A percentile compares a stretch with the other conserved stretches of the same genome.
Conservation (phyloP, 2,329 filamentous ascomycete genomes). For the Calycina herbarum region DNA sequence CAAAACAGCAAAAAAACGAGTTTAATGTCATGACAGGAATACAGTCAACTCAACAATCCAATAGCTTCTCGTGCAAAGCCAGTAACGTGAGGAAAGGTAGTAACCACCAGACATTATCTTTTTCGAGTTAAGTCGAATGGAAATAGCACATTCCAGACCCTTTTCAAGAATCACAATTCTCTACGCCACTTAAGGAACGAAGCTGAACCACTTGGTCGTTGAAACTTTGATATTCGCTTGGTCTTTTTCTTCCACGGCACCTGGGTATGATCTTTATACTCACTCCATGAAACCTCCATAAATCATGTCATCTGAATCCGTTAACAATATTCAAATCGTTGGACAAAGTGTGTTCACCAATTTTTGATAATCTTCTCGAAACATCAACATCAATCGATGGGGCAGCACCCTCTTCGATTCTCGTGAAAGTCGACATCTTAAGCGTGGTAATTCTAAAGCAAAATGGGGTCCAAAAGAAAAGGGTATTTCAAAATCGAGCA, state of each 20-base stretch:
- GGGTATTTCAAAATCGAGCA: not conserved
- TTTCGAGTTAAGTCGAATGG: too few relatives aligned
- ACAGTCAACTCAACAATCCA: too few relatives aligned
- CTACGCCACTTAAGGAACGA: too few relatives aligned
- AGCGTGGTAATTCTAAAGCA: not conserved
- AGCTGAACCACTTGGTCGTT: too few relatives aligned
- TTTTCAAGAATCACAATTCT: too few relatives aligned
- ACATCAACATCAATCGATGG: constrained; percentile 67
- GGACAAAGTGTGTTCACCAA: constrained; percentile 42
- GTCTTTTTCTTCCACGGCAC: not conserved
- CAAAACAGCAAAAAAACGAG: too few relatives aligned
- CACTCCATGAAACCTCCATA: constrained; percentile 86
- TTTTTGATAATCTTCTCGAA: constrained; percentile 65
- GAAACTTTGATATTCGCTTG: not conserved
- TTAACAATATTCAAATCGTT: constrained; percentile 9
- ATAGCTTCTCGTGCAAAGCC: too few relatives aligned
- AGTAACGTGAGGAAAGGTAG: too few relatives aligned
- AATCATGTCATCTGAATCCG: constrained; percentile 63
- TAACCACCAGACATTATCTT: too few relatives aligned
- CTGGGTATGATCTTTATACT: constrained; percentile 34
- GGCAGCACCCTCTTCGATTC: constrained; percentile 58
- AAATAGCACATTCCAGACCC: too few relatives aligned
- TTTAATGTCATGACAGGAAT: too few relatives aligned
- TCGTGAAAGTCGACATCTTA: constrained; percentile 72
- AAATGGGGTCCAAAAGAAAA: not conserved